Evolutionary conservation across 345 rosid genomes (phyloP), one percentile per base, ranked within the genome.

Genomic region (Melaleuca alternifolia): DNA sequence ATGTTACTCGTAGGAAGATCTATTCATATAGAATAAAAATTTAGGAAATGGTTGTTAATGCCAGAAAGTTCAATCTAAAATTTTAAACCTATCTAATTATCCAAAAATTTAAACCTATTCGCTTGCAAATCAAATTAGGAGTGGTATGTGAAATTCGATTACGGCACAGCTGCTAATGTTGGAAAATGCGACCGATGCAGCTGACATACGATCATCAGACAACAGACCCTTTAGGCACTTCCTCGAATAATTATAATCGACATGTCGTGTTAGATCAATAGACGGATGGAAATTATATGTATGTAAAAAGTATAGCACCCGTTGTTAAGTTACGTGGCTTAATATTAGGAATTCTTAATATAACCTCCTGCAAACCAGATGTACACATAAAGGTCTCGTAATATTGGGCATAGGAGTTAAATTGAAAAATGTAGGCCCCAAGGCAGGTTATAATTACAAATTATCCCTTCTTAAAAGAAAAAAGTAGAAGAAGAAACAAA

Each of bases 241-340:
- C 12, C 11, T 54, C 11, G 1, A 3, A 23, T 9, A 23, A 54
- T 11, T 1, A 23, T 54, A 21, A 11, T 1, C 8, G 2, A 1
- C 4, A 15, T 65, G 16, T 2, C 24, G 16, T 37, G 79, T 37
- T 18, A 33, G 3, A 7, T 0, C 1, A 0, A 2, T 18, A 33
- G 0, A 9, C 18, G 16, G 10, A 71, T 1, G 24, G 18, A 33
- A 0, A 37, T 0, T 6, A 18, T 9, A 10, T 71, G 13, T 18
- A 71, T 1, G 10, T 71, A 18, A 5, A 71, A 10, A 71, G 6
- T 33, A 71, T 8, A 7, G 33, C 5, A 33, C 18, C 0, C 0
- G 46, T 33, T 71, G 48, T 16, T 10, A 18, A 71, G 6, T 0
- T 1, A 10, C 0, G 0, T 37, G 24, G 1, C 24, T 33, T 9